A percentile compares a stretch with the other conserved stretches of the same genome.
Conservation (phyloP, 805 yeast genomes). For the Cyberlindnera veronae region DNA sequence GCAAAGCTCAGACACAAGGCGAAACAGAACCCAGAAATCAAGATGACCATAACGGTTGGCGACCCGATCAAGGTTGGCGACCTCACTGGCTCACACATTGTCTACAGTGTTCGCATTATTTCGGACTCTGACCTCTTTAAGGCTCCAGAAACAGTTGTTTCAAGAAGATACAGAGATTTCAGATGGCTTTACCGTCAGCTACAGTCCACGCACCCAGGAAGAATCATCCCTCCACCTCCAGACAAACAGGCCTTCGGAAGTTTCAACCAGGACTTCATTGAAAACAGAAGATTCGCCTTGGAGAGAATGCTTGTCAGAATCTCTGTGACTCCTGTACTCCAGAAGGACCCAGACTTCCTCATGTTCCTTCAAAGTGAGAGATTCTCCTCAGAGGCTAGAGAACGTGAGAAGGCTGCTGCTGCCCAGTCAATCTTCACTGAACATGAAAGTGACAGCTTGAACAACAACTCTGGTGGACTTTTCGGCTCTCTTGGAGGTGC, state of each 20-base stretch:
- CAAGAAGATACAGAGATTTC: conserved; percentile 87
- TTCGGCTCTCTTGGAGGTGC: conserved; percentile 65
- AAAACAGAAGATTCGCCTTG: conserved; percentile 75
- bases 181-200: conserved; percentile 91
- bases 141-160: conserved; percentile 51
- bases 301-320: conserved; percentile 83
- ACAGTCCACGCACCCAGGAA: conserved; percentile 83
- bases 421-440: conserved; percentile 36
- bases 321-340: conserved; percentile 51
- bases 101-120: conserved; percentile 69
- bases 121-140: conserved; percentile 35
- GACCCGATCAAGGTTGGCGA: conserved; percentile 94
- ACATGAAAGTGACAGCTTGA: conserved; percentile 32
- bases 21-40: conserved; percentile 17
- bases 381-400: conserved; percentile 68
- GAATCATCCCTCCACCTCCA: conserved; percentile 92
- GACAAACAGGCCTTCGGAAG: conserved; percentile 92
- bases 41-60: conserved; percentile 69
- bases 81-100: conserved; percentile 82
- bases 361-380: conserved; percentile 75
- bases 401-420: conserved; percentile 51
- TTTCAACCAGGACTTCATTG: conserved; percentile 86
- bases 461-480: conserved; percentile 46
- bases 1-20: conserved; percentile 11
- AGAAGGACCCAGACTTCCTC: conserved; percentile 70